Evolutionary conservation across 2,329 filamentous ascomycete genomes (phyloP).

Genomic region (Camillea tinctor): DNA sequence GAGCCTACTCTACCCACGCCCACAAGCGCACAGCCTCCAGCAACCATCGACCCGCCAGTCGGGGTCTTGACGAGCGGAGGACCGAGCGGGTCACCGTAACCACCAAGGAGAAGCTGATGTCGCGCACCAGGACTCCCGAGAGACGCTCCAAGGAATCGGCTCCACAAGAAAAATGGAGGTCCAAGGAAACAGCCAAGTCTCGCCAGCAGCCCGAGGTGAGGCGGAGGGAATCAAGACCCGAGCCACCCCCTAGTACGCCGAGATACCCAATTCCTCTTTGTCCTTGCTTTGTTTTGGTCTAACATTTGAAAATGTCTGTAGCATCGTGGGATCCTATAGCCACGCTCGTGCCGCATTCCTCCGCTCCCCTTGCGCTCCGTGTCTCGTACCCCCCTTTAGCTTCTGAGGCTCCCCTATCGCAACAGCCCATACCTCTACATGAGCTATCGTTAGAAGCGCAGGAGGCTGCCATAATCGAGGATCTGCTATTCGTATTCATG

Average conservation of each 20-base stretch:
- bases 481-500: constrained; percentile 94
- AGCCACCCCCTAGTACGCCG: constrained; percentile 49
- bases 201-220: constrained; percentile 45
- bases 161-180: constrained; percentile 33
- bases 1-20: constrained; percentile 38
- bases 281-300: constrained; percentile 13
- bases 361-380: constrained; percentile 49
- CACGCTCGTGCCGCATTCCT: constrained; percentile 65
- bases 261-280: background rate
- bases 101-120: constrained; percentile 61
- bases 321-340: constrained; percentile 77
- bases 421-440: constrained; percentile 66
- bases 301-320: constrained; percentile 29
- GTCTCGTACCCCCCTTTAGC: constrained; percentile 70
- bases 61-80: constrained; percentile 51
- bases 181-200: constrained; percentile 41
- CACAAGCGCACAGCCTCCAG: constrained; percentile 60
- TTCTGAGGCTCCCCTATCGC: constrained; percentile 65
- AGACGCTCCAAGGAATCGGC: constrained; percentile 36
- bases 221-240: constrained; percentile 44
- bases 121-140: constrained; percentile 59
- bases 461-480: constrained; percentile 83
- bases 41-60: constrained; percentile 51
- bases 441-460: constrained; percentile 77
- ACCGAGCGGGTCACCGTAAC: constrained; percentile 59